These are phyloP conservation scores for Zygoascus sp. DNA, from an alignment of 1,139 yeast genomes.

Conservation along the genomic window DNA sequence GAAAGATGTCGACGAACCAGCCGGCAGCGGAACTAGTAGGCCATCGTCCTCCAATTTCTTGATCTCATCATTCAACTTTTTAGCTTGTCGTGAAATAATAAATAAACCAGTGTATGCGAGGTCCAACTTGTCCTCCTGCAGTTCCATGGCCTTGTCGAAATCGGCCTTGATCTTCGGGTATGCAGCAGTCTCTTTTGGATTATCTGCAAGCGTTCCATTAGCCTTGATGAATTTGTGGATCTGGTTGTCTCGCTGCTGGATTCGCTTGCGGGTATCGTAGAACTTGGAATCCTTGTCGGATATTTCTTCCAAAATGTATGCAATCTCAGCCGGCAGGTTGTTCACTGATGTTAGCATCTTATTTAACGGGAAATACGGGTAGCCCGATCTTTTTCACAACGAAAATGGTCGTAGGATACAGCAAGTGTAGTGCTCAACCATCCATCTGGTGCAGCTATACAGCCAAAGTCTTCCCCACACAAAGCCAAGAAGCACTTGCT, in stretches of 20 bases:
- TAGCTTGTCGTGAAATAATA: constrained; percentile 67
- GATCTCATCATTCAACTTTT: constrained; percentile 69
- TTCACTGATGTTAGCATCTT: constrained; percentile 39
- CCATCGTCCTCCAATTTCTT: constrained; percentile 77
- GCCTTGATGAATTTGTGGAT: constrained; percentile 79
- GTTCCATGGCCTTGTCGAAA: constrained; percentile 51
- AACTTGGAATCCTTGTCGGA: constrained; percentile 63
- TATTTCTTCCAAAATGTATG: constrained; percentile 74
- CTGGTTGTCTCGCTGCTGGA: constrained; percentile 68
- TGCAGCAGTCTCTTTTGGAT: constrained; percentile 75
- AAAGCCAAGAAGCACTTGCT: not conserved
- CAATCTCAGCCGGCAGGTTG: constrained; percentile 86
- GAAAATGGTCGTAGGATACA: too few relatives aligned
- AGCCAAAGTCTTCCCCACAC: not conserved
- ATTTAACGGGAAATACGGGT: too few relatives aligned
- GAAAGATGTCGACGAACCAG: constrained; percentile 10
- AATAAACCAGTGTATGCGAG: constrained; percentile 82
- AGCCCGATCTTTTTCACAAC: too few relatives aligned
- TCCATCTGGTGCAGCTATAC: too few relatives aligned
- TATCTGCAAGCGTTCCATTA: constrained; percentile 74
- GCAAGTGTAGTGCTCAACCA: too few relatives aligned
- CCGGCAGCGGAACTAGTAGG: constrained; percentile 47
- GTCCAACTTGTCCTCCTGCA: constrained; percentile 75
- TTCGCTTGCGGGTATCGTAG: constrained; percentile 62
- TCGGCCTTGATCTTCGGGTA: constrained; percentile 67